Evolutionary conservation across 2,329 filamentous ascomycete genomes (phyloP).

Genomic region (Pseudogymnoascus sp.): DNA sequence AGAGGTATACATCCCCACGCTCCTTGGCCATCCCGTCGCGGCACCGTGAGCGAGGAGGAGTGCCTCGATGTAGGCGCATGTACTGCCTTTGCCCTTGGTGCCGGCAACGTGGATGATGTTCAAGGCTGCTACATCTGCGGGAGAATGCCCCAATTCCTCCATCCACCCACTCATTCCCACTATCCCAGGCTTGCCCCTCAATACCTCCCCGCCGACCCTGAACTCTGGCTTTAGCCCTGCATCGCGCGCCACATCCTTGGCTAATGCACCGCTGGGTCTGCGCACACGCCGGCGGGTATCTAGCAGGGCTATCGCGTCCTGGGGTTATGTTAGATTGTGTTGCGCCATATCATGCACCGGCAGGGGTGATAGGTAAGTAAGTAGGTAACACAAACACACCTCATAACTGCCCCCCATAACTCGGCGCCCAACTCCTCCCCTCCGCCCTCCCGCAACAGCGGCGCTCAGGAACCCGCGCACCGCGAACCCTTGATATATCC

Average conservation of each 20-base stretch:
- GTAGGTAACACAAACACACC: neutral
- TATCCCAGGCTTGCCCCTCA: conserved; percentile 31
- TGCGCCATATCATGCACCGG: neutral
- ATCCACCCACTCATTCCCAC: conserved; percentile 75
- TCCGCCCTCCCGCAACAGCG: neutral
- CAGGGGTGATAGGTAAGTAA: neutral
- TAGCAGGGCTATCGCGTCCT: neutral
- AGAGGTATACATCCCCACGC: conserved; percentile 54
- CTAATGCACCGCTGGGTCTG: neutral
- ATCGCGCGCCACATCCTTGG: neutral
- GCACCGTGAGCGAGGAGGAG: conserved; percentile 45
- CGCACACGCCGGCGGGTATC: neutral
- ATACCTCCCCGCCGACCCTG: neutral
- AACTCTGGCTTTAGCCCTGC: neutral
- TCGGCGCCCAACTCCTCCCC: neutral
- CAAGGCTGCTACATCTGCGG: conserved; percentile 43
- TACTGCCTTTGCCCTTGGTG: conserved; percentile 66
- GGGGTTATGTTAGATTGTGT: neutral
- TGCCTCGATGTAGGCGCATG: conserved; percentile 55
- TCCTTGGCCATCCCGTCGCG: conserved; percentile 18
- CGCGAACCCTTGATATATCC: neutral
- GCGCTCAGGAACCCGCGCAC: neutral
- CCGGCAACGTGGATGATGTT: conserved; percentile 61
- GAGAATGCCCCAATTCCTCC: conserved; percentile 64
- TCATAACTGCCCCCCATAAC: neutral